Evolutionary conservation across 1,284 basidiomycete genomes (phyloP).

Genomic region (Rugiboletus extremiorientalis): DNA sequence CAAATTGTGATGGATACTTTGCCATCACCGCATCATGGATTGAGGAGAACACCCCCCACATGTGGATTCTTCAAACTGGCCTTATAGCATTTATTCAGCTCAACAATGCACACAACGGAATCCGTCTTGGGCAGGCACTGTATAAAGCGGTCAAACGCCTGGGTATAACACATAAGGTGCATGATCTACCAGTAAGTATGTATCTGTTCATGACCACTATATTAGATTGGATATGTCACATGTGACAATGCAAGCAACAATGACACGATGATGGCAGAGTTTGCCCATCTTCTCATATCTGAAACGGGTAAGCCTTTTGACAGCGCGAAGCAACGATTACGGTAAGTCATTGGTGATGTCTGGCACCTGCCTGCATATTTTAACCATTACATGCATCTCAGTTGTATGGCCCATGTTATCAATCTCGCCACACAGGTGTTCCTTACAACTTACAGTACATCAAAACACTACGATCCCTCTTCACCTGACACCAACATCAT

Average conservation of each 20-base stretch:
- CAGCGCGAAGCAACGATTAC: not conserved
- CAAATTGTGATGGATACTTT: constrained; percentile 5
- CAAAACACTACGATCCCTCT: constrained; percentile 2
- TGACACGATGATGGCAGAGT: constrained; percentile 2
- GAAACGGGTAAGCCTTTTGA: not conserved
- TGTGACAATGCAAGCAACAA: constrained; percentile 7
- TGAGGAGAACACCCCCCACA: not conserved
- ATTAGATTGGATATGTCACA: not conserved
- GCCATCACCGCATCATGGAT: constrained; percentile 5
- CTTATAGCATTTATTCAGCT: constrained; percentile 1
- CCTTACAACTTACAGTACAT: not conserved
- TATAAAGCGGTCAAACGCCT: not conserved
- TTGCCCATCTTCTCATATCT: not conserved
- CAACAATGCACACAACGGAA: constrained; percentile 1
- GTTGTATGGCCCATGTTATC: constrained; percentile 4
- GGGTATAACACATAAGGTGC: not conserved
- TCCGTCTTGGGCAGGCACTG: constrained; percentile 1
- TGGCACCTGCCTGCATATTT: not conserved
- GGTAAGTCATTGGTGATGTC: not conserved
- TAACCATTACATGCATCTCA: not conserved
- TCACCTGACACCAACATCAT: not conserved
- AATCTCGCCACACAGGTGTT: not conserved
- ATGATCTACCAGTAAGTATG: not conserved
- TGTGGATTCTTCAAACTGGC: not conserved
- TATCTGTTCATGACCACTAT: not conserved